Base-by-base conservation (phyloP, 768 basidiomycete genomes). In the Mycena venus region DNA sequence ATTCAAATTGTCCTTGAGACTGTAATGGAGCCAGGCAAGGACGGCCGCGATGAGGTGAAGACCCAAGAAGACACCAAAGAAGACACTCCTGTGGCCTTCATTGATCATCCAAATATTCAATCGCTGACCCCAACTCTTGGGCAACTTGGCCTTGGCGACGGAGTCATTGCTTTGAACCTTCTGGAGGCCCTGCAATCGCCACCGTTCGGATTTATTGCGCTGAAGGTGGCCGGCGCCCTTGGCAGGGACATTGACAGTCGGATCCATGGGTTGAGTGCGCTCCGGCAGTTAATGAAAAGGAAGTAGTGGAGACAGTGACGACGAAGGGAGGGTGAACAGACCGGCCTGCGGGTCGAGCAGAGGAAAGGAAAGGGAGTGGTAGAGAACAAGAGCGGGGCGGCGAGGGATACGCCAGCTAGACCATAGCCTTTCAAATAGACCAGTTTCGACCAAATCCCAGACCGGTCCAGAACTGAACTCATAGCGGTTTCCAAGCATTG, bases 71-170 rank as follows among this genome's bases (percentile, higher is more conserved):
- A 91, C 82, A 68, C 84, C 89, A 84, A 97, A 95, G 87, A 97
- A 96, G 44, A 97, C 77, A 66, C 90, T 88, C 53, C 89, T 89
- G 17, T 94, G 91, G 79, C 97, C 97, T 80, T 97, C 96, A 81
- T 97, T 97, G 82, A 97, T 95, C 94, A 96, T 94, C 96, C 96
- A 98, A n/a, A 91, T 78, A 76, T 89, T 87, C 78, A 90, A 88
- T 76, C 82, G 89, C 78, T 91, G 88, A 53, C 79, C 78, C 56
- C 85, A 80, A 3, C 86, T 85, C 64, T 78, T 82, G 36, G 89
- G 85, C 36, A 29, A 1, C 29, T 11, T 7, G 56, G 81, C 78
- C 72, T 86, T 86, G 19, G 81, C 81, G 17, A 55, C 51, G 42
- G n/a, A 27, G n/a, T 21, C 53, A 29, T 58, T 76, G 49, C 47